phyloP scores from a whole-genome alignment of 2,329 filamentous ascomycete species.

The Endocalyx cinctus region DNA sequence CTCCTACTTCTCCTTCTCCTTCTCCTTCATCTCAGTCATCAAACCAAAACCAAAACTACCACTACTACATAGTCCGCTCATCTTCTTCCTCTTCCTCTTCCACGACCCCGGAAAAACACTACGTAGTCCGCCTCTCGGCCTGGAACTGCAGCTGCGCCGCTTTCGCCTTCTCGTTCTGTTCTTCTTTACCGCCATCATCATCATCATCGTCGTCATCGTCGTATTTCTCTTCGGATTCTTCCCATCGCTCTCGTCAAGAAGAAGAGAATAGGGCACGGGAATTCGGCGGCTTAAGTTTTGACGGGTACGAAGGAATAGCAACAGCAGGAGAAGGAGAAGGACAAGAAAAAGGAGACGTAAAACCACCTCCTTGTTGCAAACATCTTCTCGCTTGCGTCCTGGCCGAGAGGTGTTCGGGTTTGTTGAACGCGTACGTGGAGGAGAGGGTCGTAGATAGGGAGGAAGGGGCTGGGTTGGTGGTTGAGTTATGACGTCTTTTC shows the following conservation, averaged over 20 bases:
- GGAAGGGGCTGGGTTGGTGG: conserved; percentile 69
- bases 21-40: conserved; percentile 2
- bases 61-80: conserved; percentile 63
- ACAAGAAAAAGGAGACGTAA: no score
- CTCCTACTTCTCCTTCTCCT: conserved; percentile 1
- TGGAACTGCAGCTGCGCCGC: conserved; percentile 92
- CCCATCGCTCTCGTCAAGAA: conserved; percentile 3
- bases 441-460: conserved; percentile 51
- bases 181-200: conserved; percentile 49
- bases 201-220: not conserved
- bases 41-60: conserved; percentile 6
- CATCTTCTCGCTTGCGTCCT: conserved; percentile 83
- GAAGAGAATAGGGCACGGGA: conserved; percentile 16
- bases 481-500: conserved; percentile 30
- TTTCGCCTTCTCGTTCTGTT: conserved; percentile 72
- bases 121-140: conserved; percentile 66
- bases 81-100: conserved; percentile 19
- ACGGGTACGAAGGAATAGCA: conserved; percentile 24
- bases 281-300: conserved; percentile 30
- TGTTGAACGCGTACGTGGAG: conserved; percentile 54
- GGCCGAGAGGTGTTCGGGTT: conserved; percentile 56
- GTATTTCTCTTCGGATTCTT: conserved; percentile 3
- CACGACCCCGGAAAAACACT: conserved; percentile 30
- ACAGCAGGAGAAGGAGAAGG: conserved; percentile 15
- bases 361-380: conserved; percentile 66